These are phyloP conservation scores for Solanum pinnatisectum DNA, from an alignment of 257 asterid genomes.

Conservation along the genomic window DNA sequence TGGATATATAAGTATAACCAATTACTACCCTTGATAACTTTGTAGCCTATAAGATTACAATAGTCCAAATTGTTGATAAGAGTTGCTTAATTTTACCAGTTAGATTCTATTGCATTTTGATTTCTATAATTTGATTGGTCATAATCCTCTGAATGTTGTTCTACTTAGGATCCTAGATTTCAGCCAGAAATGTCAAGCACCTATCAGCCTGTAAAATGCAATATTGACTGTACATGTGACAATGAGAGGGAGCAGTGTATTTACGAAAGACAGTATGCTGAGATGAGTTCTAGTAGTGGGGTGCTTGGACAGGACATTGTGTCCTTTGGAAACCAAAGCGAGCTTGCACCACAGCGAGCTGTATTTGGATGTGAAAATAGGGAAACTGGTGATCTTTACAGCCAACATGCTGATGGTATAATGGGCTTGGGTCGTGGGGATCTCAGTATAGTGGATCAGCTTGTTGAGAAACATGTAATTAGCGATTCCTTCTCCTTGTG, in stretches of 20 bases:
- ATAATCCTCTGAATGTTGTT: not conserved
- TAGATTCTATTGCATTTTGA: not conserved
- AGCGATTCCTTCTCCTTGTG: slow-evolving; percentile 90
- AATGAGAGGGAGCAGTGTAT: slow-evolving; percentile 53
- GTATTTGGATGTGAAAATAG: slow-evolving; percentile 88
- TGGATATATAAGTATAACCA: not conserved
- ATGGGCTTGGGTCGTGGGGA: slow-evolving; percentile 99
- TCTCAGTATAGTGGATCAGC: slow-evolving; percentile 96
- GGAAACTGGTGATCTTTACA: slow-evolving; percentile 97
- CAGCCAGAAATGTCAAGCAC: slow-evolving; percentile 75
- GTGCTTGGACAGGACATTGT: slow-evolving; percentile 82
- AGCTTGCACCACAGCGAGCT: slow-evolving; percentile 81
- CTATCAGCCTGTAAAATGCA: slow-evolving; percentile 79
- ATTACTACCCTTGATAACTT: not conserved
- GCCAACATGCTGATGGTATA: slow-evolving; percentile 98
- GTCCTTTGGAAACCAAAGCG: slow-evolving; percentile 90
- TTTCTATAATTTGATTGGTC: not conserved
- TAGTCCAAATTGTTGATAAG: not conserved
- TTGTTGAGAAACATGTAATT: slow-evolving; percentile 78
- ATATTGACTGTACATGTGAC: slow-evolving; percentile 80
- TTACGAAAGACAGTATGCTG: slow-evolving; percentile 94
- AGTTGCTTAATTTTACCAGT: not conserved
- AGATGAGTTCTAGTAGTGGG: slow-evolving; percentile 99
- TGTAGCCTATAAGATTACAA: not conserved
- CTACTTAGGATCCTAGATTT: slow-evolving; percentile 75